Evolutionary conservation across 768 basidiomycete genomes (phyloP).

Genomic region (Mycena metata): DNA sequence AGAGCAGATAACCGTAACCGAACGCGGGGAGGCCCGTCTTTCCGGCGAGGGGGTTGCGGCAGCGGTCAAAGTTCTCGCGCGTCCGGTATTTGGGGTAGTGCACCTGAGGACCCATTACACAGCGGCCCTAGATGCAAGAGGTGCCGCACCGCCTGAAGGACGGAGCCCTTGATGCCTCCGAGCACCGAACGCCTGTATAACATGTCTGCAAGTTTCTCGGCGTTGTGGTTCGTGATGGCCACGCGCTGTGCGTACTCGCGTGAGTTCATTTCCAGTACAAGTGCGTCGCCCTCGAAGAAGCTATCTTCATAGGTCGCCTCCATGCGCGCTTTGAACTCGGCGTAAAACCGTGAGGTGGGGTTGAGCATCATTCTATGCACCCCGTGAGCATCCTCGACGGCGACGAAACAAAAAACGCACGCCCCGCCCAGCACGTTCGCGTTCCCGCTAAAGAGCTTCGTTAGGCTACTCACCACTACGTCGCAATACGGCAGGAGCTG

Average conservation of each 20-base stretch:
- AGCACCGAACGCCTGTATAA: slow-evolving; percentile 48
- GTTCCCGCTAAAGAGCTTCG: slow-evolving; percentile 68
- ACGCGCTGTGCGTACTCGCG: slow-evolving; percentile 61
- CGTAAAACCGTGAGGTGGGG: slow-evolving; percentile 55
- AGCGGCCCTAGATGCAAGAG: no score
- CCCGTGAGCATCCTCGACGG: no score
- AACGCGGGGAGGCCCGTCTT: slow-evolving; percentile 14
- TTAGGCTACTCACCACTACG: slow-evolving; percentile 64
- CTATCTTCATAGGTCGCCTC: slow-evolving; percentile 57
- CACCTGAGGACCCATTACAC: not conserved
- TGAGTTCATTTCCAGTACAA: slow-evolving; percentile 69
- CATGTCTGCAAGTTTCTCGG: slow-evolving; percentile 59
- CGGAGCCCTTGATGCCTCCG: slow-evolving; percentile 30
- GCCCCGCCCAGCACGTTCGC: slow-evolving; percentile 69
- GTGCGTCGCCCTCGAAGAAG: slow-evolving; percentile 64
- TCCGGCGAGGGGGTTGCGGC: slow-evolving; percentile 46
- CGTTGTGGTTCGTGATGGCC: slow-evolving; percentile 59
- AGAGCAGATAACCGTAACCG: slow-evolving; percentile 56
- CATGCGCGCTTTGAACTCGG: slow-evolving; percentile 50
- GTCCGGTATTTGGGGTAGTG: slow-evolving; percentile 53
- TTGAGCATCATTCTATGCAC: slow-evolving; percentile 60
- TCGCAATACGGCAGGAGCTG: slow-evolving; percentile 62
- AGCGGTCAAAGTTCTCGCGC: slow-evolving; percentile 54
- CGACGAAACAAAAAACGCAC: slow-evolving; percentile 46
- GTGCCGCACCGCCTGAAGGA: slow-evolving; percentile 54